Evolutionary conservation across 805 yeast species (phyloP).

Genomic region (Kazachstania taianensis): DNA sequence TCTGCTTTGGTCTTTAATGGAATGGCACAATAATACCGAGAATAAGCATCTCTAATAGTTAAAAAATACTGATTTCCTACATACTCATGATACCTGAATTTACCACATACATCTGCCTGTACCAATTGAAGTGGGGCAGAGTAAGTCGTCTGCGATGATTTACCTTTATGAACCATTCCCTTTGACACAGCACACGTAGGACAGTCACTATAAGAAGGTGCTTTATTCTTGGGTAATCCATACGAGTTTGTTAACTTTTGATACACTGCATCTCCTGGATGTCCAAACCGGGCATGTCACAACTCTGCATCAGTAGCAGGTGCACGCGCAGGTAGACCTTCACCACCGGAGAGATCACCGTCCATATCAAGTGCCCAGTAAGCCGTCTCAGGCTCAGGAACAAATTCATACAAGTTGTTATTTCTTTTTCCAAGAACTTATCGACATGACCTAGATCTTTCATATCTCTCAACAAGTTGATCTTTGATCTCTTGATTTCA

Average conservation of each 20-base stretch:
- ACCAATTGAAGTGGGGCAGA: constrained; percentile 5
- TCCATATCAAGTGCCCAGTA: too few species aligned
- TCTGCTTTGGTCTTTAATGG: constrained; percentile 3
- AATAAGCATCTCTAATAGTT: constrained; percentile 7
- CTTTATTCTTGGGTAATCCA: neutral
- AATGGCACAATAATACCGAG: constrained; percentile 5
- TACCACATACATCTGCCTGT: constrained; percentile 5
- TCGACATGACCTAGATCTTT: too few species aligned
- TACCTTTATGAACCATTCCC: constrained; percentile 8
- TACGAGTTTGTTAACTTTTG: neutral
- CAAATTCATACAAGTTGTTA: too few species aligned
- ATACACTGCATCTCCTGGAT: neutral
- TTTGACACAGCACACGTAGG: constrained; percentile 4
- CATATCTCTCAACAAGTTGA: too few species aligned
- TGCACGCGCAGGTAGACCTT: too few species aligned
- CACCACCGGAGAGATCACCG: too few species aligned
- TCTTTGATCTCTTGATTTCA: too few species aligned
- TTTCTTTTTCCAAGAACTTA: too few species aligned
- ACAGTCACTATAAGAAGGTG: neutral
- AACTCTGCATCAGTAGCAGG: neutral
- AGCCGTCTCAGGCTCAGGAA: too few species aligned
- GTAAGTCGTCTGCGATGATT: neutral
- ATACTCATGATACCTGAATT: constrained; percentile 1
- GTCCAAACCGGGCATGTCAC: constrained; percentile 3
- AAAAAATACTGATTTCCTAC: constrained; percentile 2